phyloP scores from a whole-genome alignment of 345 rosid species.

The Cardamine resedifolia region DNA sequence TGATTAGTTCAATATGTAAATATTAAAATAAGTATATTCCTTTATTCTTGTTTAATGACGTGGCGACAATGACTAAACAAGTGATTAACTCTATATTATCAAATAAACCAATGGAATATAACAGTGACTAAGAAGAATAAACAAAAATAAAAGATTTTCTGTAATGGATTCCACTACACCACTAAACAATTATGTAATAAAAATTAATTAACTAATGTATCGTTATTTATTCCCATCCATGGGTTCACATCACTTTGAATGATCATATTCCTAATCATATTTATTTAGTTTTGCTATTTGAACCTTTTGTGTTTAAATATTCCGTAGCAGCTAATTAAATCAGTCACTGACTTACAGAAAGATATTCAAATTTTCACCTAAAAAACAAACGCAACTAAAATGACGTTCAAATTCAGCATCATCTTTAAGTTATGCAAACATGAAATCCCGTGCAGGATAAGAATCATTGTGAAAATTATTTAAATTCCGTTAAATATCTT shows the following conservation, averaged over 20 bases:
- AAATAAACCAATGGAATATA: constrained; percentile 27
- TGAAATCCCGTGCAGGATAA: constrained; percentile 31
- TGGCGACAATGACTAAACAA: constrained; percentile 40
- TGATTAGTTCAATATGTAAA: constrained; percentile 23
- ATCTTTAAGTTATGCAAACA: constrained; percentile 7
- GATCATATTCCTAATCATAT: constrained; percentile 21
- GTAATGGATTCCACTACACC: constrained; percentile 41
- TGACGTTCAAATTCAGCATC: constrained; percentile 21
- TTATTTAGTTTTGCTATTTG: constrained; percentile 9
- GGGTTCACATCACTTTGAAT: constrained; percentile 29
- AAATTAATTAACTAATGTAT: constrained; percentile 7
- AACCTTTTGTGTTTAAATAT: constrained; percentile 9
- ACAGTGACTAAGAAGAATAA: constrained; percentile 22
- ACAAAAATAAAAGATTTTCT: neutral
- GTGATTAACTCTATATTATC: constrained; percentile 30
- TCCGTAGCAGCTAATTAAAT: constrained; percentile 4
- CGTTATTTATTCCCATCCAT: constrained; percentile 28
- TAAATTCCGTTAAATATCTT: constrained; percentile 3
- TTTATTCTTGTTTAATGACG: constrained; percentile 29
- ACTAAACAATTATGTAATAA: neutral
- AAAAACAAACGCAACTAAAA: neutral
- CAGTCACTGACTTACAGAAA: constrained; percentile 4
- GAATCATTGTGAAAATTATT: neutral
- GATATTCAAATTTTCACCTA: neutral
- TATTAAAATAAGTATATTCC: constrained; percentile 30